phyloP scores from a whole-genome alignment of 345 rosid species.

The Arabis hirsuta region DNA sequence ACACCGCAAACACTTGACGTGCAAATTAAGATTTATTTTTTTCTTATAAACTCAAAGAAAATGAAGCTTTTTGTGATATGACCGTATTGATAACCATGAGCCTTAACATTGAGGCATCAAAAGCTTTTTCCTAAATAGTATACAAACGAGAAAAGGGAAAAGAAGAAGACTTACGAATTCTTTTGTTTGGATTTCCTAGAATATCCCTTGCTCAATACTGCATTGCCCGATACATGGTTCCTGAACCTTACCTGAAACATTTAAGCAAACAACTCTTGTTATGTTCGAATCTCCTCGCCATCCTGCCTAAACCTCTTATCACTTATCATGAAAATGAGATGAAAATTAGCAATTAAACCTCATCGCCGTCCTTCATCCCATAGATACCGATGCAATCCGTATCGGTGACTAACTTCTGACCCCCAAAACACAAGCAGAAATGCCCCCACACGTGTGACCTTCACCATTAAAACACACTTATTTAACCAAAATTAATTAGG shows the following conservation, averaged over 20 bases:
- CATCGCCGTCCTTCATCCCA: conserved; percentile 82
- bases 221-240: conserved; percentile 60
- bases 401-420: conserved; percentile 68
- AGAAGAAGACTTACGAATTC: conserved; percentile 48
- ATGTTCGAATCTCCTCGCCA: background rate
- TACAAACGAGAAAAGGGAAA: background rate
- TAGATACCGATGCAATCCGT: conserved; percentile 57
- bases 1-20: no score
- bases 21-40: no score
- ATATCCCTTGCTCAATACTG: conserved; percentile 44
- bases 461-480: conserved; percentile 24
- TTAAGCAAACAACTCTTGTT: conserved; percentile 7
- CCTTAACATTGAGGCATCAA: no score
- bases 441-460: conserved; percentile 97
- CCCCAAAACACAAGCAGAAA: conserved; percentile 70
- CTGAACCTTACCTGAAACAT: conserved; percentile 68
- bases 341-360: conserved; percentile 46
- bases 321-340: conserved; percentile 4
- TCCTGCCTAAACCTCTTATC: background rate
- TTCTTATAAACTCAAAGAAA: no score
- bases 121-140: background rate
- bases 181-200: conserved; percentile 46
- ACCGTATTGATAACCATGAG: no score
- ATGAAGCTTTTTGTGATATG: no score
- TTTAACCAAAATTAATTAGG: no score